Evolutionary conservation across 2,329 filamentous ascomycete genomes (phyloP), one percentile per base, ranked within the genome.

Genomic region (Monosporascus sp.): DNA sequence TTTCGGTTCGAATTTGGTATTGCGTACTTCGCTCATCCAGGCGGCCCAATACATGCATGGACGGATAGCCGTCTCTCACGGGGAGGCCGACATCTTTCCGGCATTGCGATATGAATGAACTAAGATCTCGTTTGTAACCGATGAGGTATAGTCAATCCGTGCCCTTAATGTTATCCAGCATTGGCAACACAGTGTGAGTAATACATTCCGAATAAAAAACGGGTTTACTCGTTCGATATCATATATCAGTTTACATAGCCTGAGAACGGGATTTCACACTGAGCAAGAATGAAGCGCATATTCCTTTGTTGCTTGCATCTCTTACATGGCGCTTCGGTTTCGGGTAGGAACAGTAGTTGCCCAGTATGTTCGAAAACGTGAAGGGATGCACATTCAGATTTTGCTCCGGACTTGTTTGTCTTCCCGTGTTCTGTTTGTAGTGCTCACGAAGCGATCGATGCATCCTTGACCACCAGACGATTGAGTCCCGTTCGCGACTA

Each of bases 261-360:
- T 28, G 8, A 28, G 26, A 28, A 8, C 26, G 7, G 26, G 26
- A 8, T 0, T 7, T 48, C 26, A 2, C 15, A 48, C 11, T 18
- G 20, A 37, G 31, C 18, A 48, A 48, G 15, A 7, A 48, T 17
- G 14, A n/a, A n/a, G 20, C 7, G 17, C 24, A 14, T 15, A 22
- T 40, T 7, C 31, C 38, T 37, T 17, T n/a, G 18, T 51, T 51
- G 41, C 35, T 47, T 35, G 11, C 26, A 8, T 28, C 26, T 43
- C 43, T n/a, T 22, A 18, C 40, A 5, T 17, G 14, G 26, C 26
- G 37, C 38, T 52, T 52, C 26, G 18, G 44, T 37, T 44, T 24
- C 51, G 51, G 51, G n/a, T 44, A 49, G 37, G 37, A 18, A 40
- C 45, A 52, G 50, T 20, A 48, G 44, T 43, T 22, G 18, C 24